These are phyloP conservation scores for Diaporthe sp. DNA, from an alignment of 2,329 filamentous ascomycete genomes.

Conservation along the genomic window DNA sequence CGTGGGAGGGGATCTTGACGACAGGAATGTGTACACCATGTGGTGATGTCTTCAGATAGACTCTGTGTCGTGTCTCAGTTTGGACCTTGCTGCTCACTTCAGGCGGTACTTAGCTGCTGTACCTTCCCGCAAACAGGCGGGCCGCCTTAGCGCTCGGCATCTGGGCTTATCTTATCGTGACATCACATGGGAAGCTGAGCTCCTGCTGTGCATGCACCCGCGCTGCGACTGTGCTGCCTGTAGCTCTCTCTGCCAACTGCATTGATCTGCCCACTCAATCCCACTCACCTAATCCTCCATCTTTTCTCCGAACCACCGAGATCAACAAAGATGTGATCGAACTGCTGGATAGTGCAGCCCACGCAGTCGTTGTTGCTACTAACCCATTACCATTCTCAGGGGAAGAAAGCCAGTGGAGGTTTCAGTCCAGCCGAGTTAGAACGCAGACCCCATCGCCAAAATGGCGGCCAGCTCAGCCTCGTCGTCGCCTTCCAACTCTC, in stretches of 20 bases:
- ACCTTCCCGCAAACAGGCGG: neutral
- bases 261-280: neutral
- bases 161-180: slow-evolving; percentile 30
- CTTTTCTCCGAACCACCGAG: neutral
- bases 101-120: neutral
- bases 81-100: neutral
- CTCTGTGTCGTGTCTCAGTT: neutral
- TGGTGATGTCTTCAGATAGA: neutral
- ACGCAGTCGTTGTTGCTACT: neutral
- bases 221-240: neutral
- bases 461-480: slow-evolving; percentile 31
- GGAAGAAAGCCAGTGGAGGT: slow-evolving; percentile 12
- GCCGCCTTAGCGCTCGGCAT: neutral
- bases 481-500: slow-evolving; percentile 28
- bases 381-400: neutral
- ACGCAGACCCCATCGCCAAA: neutral
- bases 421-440: neutral
- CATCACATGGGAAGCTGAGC: slow-evolving; percentile 21
- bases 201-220: neutral
- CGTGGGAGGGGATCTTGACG: neutral
- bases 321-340: slow-evolving; percentile 30
- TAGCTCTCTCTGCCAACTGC: neutral
- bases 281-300: neutral
- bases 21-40: neutral
- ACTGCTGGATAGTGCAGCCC: slow-evolving; percentile 27